A percentile compares a stretch with the other conserved stretches of the same genome.
phyloP scores from a whole-genome alignment of 1,284 basidiomycete species.

The Mycosarcoma mackinlayi region DNA sequence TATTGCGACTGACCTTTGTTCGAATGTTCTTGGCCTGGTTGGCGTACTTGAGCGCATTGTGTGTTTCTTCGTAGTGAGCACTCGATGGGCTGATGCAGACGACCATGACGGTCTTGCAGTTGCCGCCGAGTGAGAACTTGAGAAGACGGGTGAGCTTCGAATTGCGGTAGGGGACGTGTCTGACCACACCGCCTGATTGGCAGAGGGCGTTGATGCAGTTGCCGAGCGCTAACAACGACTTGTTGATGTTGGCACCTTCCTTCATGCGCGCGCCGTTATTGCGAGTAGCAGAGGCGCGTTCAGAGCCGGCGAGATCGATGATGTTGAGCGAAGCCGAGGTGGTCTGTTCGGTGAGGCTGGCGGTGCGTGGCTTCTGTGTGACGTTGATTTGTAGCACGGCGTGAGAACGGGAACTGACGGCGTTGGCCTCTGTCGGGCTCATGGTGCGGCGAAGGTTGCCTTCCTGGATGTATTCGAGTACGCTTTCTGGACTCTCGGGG shows the following conservation, averaged over 20 bases:
- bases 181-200: constrained; percentile 54
- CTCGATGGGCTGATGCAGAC: constrained; percentile 67
- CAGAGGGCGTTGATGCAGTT: constrained; percentile 68
- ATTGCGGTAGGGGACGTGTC: constrained; percentile 67
- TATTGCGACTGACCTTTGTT: constrained; percentile 66
- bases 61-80: constrained; percentile 67
- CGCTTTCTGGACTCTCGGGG: constrained; percentile 61
- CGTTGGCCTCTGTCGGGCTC: constrained; percentile 67
- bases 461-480: constrained; percentile 65
- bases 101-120: constrained; percentile 69
- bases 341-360: constrained; percentile 61
- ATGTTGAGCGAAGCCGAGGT: constrained; percentile 67
- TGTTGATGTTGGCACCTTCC: constrained; percentile 69
- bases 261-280: constrained; percentile 68
- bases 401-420: constrained; percentile 65
- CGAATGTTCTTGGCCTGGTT: constrained; percentile 68
- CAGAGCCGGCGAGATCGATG: constrained; percentile 67
- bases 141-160: constrained; percentile 66
- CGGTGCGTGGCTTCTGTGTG: constrained; percentile 64
- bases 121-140: constrained; percentile 68
- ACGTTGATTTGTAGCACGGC: constrained; percentile 68
- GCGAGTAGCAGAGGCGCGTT: constrained; percentile 65
- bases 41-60: constrained; percentile 68
- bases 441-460: constrained; percentile 66
- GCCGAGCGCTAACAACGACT: constrained; percentile 66